Percentiles rank a stretch among this genome's conserved stretches.
These are phyloP conservation scores for Teratosphaeria zuluensis DNA, from an alignment of 2,329 filamentous ascomycete genomes.

Conservation along the genomic window DNA sequence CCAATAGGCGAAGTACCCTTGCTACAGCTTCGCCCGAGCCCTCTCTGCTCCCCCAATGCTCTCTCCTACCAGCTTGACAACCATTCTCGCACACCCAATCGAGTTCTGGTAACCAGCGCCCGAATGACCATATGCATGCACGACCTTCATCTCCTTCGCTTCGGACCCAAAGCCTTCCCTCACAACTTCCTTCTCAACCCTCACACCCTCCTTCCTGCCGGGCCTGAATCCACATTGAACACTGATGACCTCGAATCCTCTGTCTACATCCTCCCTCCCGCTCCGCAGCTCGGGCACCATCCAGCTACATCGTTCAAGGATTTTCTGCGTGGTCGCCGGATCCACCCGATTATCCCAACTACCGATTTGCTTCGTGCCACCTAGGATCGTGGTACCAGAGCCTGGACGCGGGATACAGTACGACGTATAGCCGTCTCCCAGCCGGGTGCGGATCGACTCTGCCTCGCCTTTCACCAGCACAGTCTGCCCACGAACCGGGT, in stretches of 20 bases:
- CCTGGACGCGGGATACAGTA: constrained; percentile 37
- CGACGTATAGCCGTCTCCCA: constrained; percentile 21
- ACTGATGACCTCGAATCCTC: constrained; percentile 35
- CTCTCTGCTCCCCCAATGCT: constrained; percentile 5
- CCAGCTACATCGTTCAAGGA: constrained; percentile 27
- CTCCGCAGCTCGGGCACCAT: constrained; percentile 29
- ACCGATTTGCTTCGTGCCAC: constrained; percentile 35
- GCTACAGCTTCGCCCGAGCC: neutral
- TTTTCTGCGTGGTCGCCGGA: constrained; percentile 24
- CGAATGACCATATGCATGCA: constrained; percentile 41
- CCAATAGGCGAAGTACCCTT: neutral
- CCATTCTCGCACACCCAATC: constrained; percentile 19
- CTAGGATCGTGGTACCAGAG: constrained; percentile 33
- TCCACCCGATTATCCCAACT: constrained; percentile 27
- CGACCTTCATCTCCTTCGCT: constrained; percentile 23
- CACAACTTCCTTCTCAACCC: constrained; percentile 32
- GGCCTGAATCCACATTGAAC: constrained; percentile 36
- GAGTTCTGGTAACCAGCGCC: constrained; percentile 34
- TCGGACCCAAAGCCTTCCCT: neutral
- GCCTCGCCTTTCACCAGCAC: constrained; percentile 36
- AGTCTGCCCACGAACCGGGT: constrained; percentile 38
- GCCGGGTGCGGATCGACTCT: constrained; percentile 18
- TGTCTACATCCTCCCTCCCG: constrained; percentile 12
- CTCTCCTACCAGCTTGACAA: constrained; percentile 19
- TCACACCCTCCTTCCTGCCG: constrained; percentile 33